Conservation (phyloP, 805 yeast genomes). For the Priceomyces carsonii region DNA sequence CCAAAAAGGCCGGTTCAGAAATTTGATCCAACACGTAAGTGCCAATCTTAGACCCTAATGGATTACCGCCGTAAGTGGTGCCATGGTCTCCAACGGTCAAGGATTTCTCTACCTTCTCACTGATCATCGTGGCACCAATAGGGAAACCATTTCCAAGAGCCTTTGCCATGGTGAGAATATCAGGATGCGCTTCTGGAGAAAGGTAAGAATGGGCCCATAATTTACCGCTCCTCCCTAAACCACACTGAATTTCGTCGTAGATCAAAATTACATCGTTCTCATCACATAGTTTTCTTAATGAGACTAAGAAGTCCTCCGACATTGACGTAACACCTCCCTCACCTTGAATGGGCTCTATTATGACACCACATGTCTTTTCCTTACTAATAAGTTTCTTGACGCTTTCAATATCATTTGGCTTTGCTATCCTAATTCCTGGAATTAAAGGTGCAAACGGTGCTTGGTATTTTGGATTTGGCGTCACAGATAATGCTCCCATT, state of each 20-base stretch:
- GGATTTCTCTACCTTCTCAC: slow-evolving; percentile 70
- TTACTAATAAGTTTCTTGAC: slow-evolving; percentile 54
- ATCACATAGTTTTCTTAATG: slow-evolving; percentile 65
- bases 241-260: slow-evolving; percentile 96
- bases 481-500: slow-evolving; percentile 88
- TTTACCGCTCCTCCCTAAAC: slow-evolving; percentile 88
- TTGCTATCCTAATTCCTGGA: slow-evolving; percentile 81
- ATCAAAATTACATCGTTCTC: slow-evolving; percentile 74
- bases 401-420: slow-evolving; percentile 57
- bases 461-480: slow-evolving; percentile 92
- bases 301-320: slow-evolving; percentile 60
- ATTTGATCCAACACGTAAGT: slow-evolving; percentile 71
- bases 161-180: slow-evolving; percentile 90
- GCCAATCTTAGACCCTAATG: slow-evolving; percentile 83
- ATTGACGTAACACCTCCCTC: slow-evolving; percentile 91
- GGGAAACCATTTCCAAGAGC: slow-evolving; percentile 98
- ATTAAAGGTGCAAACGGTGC: slow-evolving; percentile 86
- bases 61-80: slow-evolving; percentile 97
- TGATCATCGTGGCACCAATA: slow-evolving; percentile 88
- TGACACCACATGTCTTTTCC: slow-evolving; percentile 82
- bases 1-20: slow-evolving; percentile 59
- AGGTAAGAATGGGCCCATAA: slow-evolving; percentile 88
- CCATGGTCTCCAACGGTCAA: slow-evolving; percentile 95
- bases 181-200: slow-evolving; percentile 87
- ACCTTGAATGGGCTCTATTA: slow-evolving; percentile 96